These are phyloP conservation scores for Sugiyamaella pinicola DNA, from an alignment of 1,139 yeast genomes.

Conservation along the genomic window DNA sequence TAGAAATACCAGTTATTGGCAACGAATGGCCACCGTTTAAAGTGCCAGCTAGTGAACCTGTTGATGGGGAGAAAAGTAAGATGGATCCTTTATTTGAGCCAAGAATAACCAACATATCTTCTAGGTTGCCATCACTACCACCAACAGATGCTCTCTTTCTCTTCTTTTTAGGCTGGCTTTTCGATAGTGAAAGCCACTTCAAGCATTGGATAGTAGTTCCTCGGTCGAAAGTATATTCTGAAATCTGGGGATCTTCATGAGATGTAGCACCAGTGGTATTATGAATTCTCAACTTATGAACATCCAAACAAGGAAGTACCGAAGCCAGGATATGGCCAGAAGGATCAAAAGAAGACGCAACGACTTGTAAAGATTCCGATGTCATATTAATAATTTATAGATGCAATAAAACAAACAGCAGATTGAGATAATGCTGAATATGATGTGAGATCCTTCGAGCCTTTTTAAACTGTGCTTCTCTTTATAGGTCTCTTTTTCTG, in stretches of 20 bases:
- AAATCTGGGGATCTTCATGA: no score
- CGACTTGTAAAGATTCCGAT: slow-evolving; percentile 29
- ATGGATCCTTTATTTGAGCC: slow-evolving; percentile 70
- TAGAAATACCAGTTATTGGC: slow-evolving; percentile 48
- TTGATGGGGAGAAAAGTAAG: slow-evolving; percentile 67
- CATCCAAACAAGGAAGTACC: slow-evolving; percentile 69
- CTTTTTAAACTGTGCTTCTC: no score
- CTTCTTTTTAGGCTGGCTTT: slow-evolving; percentile 40
- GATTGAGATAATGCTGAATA: neutral
- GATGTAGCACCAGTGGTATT: slow-evolving; percentile 22
- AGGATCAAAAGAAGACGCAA: slow-evolving; percentile 52
- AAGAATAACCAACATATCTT: slow-evolving; percentile 55
- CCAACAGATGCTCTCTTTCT: slow-evolving; percentile 32
- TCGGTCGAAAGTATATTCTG: slow-evolving; percentile 52
- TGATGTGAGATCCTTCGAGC: no score
- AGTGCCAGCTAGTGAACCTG: slow-evolving; percentile 56
- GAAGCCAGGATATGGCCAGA: slow-evolving; percentile 64
- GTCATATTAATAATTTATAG: slow-evolving; percentile 8
- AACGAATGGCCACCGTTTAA: slow-evolving; percentile 55
- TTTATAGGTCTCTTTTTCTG: neutral
- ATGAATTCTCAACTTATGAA: slow-evolving; percentile 66
- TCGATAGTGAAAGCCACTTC: slow-evolving; percentile 51
- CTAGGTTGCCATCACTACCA: slow-evolving; percentile 27
- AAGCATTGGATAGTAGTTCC: slow-evolving; percentile 55
- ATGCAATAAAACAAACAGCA: neutral